Evolutionary conservation across 2,329 filamentous ascomycete species (phyloP), one percentile per base, ranked within the genome.

Genomic region (Stachybotrys elegans): DNA sequence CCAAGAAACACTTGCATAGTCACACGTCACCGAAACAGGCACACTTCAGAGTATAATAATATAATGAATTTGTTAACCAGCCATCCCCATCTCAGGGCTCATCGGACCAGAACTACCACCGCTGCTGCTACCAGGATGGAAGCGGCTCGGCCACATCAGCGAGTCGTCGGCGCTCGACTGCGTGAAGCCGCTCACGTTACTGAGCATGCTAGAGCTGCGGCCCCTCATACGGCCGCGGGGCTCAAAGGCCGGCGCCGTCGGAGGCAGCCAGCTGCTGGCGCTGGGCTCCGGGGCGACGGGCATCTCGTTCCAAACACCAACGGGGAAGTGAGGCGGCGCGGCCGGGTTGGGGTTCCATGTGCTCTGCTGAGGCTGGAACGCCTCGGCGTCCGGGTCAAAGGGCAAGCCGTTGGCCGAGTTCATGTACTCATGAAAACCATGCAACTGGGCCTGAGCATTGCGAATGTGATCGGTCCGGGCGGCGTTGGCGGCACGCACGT

Each of bases 161-260:
- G n/a, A n/a, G n/a, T n/a, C n/a, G n/a, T n/a, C n/a, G n/a, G n/a
- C 70, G 52, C 75, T 81, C 14, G 74, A 79, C 62, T 83, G 78
- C 7, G 81, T 84, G 53, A 84, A 82, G 17, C 80, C 79, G n/a
- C 79, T 83, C 4, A 84, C 68, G 53, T 83, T 76, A 55, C 79
- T 83, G 3, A 84, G 73, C 81, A 84, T 84, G 45, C 78, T 83
- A 9, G 78, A 83, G 22, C 79, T 83, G 40, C 81, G 75, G 19
- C 78, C 79, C 36, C 80, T 66, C 22, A 68, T 66, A 58, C 71
- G 73, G 48, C 50, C 61, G 51, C 54, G 62, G 12, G 64, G 55
- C 43, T 68, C 55, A 43, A 58, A 62, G 22, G 65, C 50, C 6
- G 63, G 56, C 12, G 65, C 62, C 31, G 68, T 69, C 3, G 67